Base-by-base conservation (phyloP, 2,329 filamentous ascomycete species). In the Ceratocystis eucalypticola region DNA sequence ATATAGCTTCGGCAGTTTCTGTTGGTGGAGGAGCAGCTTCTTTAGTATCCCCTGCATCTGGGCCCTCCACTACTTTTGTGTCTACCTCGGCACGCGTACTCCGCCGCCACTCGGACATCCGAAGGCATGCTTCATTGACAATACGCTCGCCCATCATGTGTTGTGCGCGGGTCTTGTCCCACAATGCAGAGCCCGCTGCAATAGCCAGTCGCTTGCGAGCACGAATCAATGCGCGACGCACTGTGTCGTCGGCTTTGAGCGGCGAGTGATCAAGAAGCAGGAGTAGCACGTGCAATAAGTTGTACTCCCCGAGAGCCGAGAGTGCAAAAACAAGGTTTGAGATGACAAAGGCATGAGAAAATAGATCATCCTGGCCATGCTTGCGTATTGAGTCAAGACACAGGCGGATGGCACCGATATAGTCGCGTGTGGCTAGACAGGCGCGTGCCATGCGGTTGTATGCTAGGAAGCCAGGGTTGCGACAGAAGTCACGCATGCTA, bases 251-350 rank as follows among this genome's bases (percentile, higher is more conserved):
- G n/a, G 66, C 48, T 20, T 22, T n/a, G 7, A 65, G 53, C 33
- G 37, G 17, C 30, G 57, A 33, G 3, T 33, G 22, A 17, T 62
- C 57, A 25, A 68, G n/a, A 6, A 65, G 61, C 2, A 44, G 25
- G 41, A 68, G 22, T 33, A 68, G 41, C 6, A 65, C 61, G 5
- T 64, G 33, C 15, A 68, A 25, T 10, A 66, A 5, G n/a, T 65
- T 55, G 61, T 68, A 68, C 12, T 68, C 64, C 33, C 48, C 30
- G 10, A 68, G 48, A 2, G 66, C 66, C 15, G 66, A 68, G 25
- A 66, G 30, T 8, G 63, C 64, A 68, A 68, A 68, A 8, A 68
- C 61, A 25, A 68, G 44, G 20, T 68, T 68, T 1, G 66, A 68
- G 4, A 62, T 22, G 5, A 64, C 28, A 48, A 59, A 66, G 12